A percentile compares a stretch with the other conserved stretches of the same genome.
Conservation (phyloP, 176 grass and related monocot genomes). For the Paspalum notatum region DNA sequence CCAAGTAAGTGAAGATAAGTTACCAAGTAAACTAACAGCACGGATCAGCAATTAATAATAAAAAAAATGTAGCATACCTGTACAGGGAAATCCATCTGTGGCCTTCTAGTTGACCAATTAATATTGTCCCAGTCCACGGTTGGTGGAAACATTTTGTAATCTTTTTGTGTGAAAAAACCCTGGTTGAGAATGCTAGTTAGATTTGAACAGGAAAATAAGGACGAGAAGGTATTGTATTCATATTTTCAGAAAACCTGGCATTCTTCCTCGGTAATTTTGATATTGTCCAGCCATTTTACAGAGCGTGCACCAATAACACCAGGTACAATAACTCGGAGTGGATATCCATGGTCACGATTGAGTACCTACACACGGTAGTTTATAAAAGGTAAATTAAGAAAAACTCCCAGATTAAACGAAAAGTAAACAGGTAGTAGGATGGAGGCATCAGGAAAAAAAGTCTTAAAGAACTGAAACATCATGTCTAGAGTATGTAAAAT, state of each 20-base stretch:
- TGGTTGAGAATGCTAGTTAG: slow-evolving; percentile 45
- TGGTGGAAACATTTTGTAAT: slow-evolving; percentile 98
- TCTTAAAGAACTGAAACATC: slow-evolving; percentile 17
- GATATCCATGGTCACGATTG: slow-evolving; percentile 87
- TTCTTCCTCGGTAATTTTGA: slow-evolving; percentile 77
- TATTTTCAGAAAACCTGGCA: slow-evolving; percentile 72
- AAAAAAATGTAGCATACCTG: slow-evolving; percentile 55
- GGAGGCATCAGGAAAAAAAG: background rate
- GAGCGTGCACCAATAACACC: slow-evolving; percentile 88
- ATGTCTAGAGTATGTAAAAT: background rate
- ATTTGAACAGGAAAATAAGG: slow-evolving; percentile 34
- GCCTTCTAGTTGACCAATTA: slow-evolving; percentile 78
- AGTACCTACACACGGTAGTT: slow-evolving; percentile 57
- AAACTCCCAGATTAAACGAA: background rate
- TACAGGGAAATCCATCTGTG: slow-evolving; percentile 94
- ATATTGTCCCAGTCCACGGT: slow-evolving; percentile 90
- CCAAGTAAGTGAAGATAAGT: slow-evolving; percentile 35
- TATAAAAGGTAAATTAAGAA: background rate
- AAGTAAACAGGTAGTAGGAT: background rate
- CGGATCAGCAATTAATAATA: slow-evolving; percentile 20
- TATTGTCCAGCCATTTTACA: slow-evolving; percentile 87
- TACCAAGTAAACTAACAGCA: slow-evolving; percentile 7
- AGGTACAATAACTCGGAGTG: slow-evolving; percentile 75
- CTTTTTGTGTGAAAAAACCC: slow-evolving; percentile 91
- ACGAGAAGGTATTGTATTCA: slow-evolving; percentile 4